Conservation (phyloP, 495 filamentous ascomycete genomes). For the Massariosphaeria phaeospora region DNA sequence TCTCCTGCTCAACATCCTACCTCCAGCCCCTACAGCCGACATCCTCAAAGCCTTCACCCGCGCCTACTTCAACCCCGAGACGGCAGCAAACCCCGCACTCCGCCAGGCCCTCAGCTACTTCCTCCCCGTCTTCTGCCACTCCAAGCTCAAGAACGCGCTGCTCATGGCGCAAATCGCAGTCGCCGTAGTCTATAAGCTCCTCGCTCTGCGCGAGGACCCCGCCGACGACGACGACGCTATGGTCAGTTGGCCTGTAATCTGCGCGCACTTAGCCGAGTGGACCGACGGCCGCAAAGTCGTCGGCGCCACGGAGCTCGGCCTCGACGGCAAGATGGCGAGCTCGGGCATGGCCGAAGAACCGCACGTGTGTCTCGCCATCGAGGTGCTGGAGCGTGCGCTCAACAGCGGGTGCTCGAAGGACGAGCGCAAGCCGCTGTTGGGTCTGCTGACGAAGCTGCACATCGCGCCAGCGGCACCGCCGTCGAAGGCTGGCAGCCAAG, state of each 20-base stretch:
- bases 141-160: constrained; percentile 68
- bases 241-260: constrained; percentile 67
- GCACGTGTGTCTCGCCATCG: constrained; percentile 61
- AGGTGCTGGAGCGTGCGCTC: constrained; percentile 55
- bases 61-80: constrained; percentile 87
- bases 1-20: constrained; percentile 64
- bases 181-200: constrained; percentile 60
- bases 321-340: constrained; percentile 43
- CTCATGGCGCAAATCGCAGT: constrained; percentile 69
- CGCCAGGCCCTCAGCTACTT: constrained; percentile 91
- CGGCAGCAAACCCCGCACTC: constrained; percentile 75
- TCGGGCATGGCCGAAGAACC: constrained; percentile 57
- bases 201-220: constrained; percentile 50
- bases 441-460: constrained; percentile 77
- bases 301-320: constrained; percentile 48
- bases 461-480: constrained; percentile 52
- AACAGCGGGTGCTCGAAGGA: constrained; percentile 57
- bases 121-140: constrained; percentile 91
- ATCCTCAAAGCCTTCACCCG: constrained; percentile 77
- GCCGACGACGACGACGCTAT: constrained; percentile 61
- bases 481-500: too few species aligned
- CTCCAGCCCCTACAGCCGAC: constrained; percentile 48
- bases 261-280: constrained; percentile 85
- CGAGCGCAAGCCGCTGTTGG: constrained; percentile 75
- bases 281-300: constrained; percentile 88